Conservation (phyloP, 177 flowering plant species). For the Vitis hybrid region DNA sequence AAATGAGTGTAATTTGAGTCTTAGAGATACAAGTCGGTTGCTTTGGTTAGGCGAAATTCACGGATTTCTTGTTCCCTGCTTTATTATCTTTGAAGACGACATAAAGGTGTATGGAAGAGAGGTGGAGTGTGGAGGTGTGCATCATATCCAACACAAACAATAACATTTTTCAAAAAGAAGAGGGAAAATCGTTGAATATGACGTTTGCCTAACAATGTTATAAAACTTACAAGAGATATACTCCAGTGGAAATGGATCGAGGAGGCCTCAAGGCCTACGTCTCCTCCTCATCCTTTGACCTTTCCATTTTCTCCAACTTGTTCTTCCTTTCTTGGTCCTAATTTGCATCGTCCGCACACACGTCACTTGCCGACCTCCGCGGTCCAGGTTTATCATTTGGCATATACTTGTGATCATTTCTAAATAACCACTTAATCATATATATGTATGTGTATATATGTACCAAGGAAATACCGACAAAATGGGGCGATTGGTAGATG, state of each 20-base stretch:
- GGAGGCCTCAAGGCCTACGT: constrained; percentile 18
- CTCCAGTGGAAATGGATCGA: constrained; percentile 14
- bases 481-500: no score
- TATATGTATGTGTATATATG: no score
- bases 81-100: constrained; percentile 26
- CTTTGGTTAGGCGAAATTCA: constrained; percentile 36
- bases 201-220: constrained; percentile 25
- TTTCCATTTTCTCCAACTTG: constrained; percentile 11
- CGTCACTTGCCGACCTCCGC: not conserved
- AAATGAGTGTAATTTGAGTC: not conserved
- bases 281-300: constrained; percentile 15
- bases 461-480: no score
- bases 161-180: not conserved
- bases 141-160: not conserved
- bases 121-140: not conserved
- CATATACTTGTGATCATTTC: not conserved
- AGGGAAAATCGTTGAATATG: constrained; percentile 14
- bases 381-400: not conserved
- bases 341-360: not conserved
- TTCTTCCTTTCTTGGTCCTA: not conserved
- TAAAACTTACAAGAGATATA: not conserved
- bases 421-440: no score
- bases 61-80: constrained; percentile 33
- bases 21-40: constrained; percentile 18
- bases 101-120: constrained; percentile 8